Base-by-base conservation (phyloP, 148 eudicot genomes). In the Arctostaphylos glauca region DNA sequence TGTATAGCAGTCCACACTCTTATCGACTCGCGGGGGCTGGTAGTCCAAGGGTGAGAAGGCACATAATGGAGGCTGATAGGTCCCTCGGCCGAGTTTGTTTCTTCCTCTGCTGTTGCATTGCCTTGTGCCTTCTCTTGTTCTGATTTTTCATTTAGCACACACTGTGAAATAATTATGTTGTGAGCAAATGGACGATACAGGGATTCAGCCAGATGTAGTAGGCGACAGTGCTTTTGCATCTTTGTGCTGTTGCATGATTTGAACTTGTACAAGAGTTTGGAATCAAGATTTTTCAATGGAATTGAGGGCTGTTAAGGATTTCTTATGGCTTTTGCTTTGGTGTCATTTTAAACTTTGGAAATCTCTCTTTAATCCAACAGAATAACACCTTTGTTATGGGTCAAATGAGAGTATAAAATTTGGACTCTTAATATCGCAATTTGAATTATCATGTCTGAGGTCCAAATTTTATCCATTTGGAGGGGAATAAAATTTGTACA, bases 31-130 rank as follows among this genome's bases (percentile, higher is more conserved):
- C 74, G 4, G 86, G 81, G 10, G 73, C 72, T 46, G 82, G 77
- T 80, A 88, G 85, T 71, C 87, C 88, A 4, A 78, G 95, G 75
- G 80, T 75, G 7, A 86, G 95, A 64, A 85, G 90, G 87, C 90
- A 87, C 50, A 84, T 78, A 15, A 85, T 85, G 92, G 85, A 91
- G 87, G 89, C 85, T 5, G 92, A 92, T 18, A 82, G 77, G 77
- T 91, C 93, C 1, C 82, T 92, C 38, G 85, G 95, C 83, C 84
- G 95, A 84, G 82, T 92, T 3, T 88, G 90, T 64, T 91, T 89
- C 82, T 92, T 92, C 91, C 82, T 92, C 49, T 87, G 82, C 50
- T 92, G 93, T 74, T 88, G 91, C 53, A 25, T 86, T 21, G 48
- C 91, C 41, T 64, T 91, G 84, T 92, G 95, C 85, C 89, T 91